Conservation (phyloP, 2,329 filamentous ascomycete species). For the Alternaria arborescens region DNA sequence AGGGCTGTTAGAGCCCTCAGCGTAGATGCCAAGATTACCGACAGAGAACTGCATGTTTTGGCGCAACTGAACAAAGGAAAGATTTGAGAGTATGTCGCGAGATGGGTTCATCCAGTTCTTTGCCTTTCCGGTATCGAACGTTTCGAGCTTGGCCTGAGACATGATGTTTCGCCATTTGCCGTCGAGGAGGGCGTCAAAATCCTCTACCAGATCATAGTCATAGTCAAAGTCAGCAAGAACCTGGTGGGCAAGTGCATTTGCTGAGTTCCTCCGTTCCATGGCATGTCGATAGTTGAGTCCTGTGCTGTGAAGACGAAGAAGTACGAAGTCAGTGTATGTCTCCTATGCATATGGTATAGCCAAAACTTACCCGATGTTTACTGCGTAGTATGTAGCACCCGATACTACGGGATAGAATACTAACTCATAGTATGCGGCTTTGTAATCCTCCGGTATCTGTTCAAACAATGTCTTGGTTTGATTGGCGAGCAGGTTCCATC, state of each 20-base stretch:
- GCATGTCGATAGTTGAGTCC: slow-evolving; percentile 35
- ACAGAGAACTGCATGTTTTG: slow-evolving; percentile 30
- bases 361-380: slow-evolving; percentile 26
- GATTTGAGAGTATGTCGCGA: slow-evolving; percentile 67
- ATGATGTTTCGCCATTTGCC: slow-evolving; percentile 45
- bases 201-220: slow-evolving; percentile 32
- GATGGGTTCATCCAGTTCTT: slow-evolving; percentile 70
- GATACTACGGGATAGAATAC: slow-evolving; percentile 66
- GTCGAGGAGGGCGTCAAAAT: slow-evolving; percentile 34
- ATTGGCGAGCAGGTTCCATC: slow-evolving; percentile 61
- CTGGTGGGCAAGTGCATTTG: slow-evolving; percentile 34
- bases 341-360: neutral
- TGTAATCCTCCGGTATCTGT: slow-evolving; percentile 55
- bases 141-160: slow-evolving; percentile 30
- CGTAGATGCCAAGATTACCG: slow-evolving; percentile 29
- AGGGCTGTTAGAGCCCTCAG: slow-evolving; percentile 24
- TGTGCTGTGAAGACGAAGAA: slow-evolving; percentile 1
- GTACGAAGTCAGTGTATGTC: neutral
- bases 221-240: slow-evolving; percentile 30
- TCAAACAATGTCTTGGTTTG: slow-evolving; percentile 64
- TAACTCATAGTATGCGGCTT: slow-evolving; percentile 68
- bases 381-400: slow-evolving; percentile 60
- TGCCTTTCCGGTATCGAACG: slow-evolving; percentile 53
- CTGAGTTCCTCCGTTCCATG: slow-evolving; percentile 35
- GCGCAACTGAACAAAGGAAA: slow-evolving; percentile 62